These are phyloP conservation scores for Globisporangium rhizosaccharum DNA, from an alignment of 352 stramenopile genomes.

Conservation along the genomic window DNA sequence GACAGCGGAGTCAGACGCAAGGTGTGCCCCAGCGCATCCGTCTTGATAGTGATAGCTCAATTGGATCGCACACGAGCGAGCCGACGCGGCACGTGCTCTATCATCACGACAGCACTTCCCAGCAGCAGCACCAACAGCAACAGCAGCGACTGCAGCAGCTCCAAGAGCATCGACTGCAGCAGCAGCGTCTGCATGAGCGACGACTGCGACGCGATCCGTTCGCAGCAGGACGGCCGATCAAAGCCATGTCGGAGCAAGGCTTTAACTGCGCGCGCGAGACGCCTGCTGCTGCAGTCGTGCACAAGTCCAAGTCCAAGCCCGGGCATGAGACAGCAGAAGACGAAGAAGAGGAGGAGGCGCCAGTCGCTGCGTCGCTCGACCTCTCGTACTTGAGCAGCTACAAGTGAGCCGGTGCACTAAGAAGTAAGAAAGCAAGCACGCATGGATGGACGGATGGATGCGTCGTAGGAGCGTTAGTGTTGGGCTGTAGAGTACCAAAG, in stretches of 20 bases:
- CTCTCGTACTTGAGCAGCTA: conserved; percentile 22
- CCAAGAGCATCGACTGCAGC: neutral
- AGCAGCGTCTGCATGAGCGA: neutral
- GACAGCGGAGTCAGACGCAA: conserved; percentile 9
- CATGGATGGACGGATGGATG: neutral
- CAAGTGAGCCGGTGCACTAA: conserved; percentile 10
- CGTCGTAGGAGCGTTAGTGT: neutral
- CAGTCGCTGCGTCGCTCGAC: conserved; percentile 3
- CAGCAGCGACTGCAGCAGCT: neutral
- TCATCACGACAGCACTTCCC: neutral
- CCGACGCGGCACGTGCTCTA: neutral
- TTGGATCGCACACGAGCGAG: conserved; percentile 4
- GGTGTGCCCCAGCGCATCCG: conserved; percentile 2
- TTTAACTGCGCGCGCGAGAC: conserved; percentile 2
- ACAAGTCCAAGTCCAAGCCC: neutral
- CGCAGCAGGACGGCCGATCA: neutral
- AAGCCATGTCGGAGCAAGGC: conserved; percentile 11
- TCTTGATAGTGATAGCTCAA: conserved; percentile 5
- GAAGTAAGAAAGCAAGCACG: neutral
- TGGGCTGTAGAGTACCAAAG: neutral
- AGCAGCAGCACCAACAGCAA: neutral
- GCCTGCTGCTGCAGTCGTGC: neutral
- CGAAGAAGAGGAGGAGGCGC: neutral
- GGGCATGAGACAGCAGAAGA: neutral
- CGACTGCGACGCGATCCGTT: conserved; percentile 7